Evolutionary conservation across 1,284 basidiomycete genomes (phyloP).

Genomic region (Sanghuangporus sanghuang): DNA sequence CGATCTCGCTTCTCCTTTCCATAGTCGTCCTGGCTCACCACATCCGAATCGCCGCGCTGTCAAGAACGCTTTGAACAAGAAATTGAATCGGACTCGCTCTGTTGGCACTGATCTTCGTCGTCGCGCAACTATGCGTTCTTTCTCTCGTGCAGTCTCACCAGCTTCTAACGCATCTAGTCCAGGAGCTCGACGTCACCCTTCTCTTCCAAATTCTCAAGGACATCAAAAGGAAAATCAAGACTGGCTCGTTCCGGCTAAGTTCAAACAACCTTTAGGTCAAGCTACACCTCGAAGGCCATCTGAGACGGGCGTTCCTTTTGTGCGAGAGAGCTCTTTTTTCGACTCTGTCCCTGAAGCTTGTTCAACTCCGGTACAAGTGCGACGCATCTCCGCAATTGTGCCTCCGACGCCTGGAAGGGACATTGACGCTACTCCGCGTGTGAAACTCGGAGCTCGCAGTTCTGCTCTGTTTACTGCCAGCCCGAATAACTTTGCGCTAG

Average conservation of each 20-base stretch:
- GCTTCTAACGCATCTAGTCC: conserved; percentile 11
- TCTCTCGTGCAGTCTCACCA: conserved; percentile 15
- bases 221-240: conserved; percentile 11
- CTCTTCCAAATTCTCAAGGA: conserved; percentile 4
- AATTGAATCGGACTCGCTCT: conserved; percentile 30
- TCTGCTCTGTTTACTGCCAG: background rate
- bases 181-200: conserved; percentile 11
- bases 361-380: conserved; percentile 11
- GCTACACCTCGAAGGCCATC: background rate
- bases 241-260: conserved; percentile 12
- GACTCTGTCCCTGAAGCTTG: conserved; percentile 15
- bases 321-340: conserved; percentile 17
- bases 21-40: conserved; percentile 42
- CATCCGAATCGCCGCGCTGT: conserved; percentile 13
- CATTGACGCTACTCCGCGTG: conserved; percentile 16
- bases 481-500: background rate
- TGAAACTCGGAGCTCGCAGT: background rate
- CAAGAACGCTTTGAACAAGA: conserved; percentile 22
- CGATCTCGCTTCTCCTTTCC: conserved; percentile 33
- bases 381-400: background rate
- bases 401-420: conserved; percentile 7
- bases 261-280: conserved; percentile 5
- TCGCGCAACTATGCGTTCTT: conserved; percentile 14
- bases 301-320: conserved; percentile 3
- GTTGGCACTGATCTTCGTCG: conserved; percentile 17